Evolutionary conservation across 768 basidiomycete species (phyloP).

Genomic region (Pluteus cervinus): DNA sequence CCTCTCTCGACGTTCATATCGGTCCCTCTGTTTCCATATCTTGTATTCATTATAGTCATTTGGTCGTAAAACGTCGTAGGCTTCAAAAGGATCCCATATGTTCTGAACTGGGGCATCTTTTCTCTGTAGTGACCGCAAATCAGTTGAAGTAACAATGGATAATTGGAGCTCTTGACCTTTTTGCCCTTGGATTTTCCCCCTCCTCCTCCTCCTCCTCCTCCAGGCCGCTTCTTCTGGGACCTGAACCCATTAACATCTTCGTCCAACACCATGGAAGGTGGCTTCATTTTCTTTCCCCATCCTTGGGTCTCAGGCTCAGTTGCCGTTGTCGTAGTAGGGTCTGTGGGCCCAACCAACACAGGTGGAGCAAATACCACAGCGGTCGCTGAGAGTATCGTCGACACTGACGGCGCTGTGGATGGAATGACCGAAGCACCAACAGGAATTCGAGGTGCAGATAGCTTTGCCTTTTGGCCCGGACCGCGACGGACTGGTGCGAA

Average conservation of each 20-base stretch:
- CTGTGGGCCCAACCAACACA: conserved; percentile 37
- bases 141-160: conserved; percentile 2
- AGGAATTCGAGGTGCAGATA: conserved; percentile 44
- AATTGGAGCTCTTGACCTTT: conserved; percentile 39
- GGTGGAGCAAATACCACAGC: conserved; percentile 73
- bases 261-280: conserved; percentile 85
- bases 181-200: conserved; percentile 57
- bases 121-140: conserved; percentile 34
- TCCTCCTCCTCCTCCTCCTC: conserved; percentile 43
- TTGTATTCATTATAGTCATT: conserved; percentile 91
- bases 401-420: conserved; percentile 21
- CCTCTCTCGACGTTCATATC: conserved; percentile 66
- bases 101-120: conserved; percentile 46
- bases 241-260: conserved; percentile 87
- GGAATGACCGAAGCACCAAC: conserved; percentile 57
- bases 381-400: conserved; percentile 37
- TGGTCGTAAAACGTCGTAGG: conserved; percentile 76
- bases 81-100: conserved; percentile 75
- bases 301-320: conserved; percentile 41
- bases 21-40: conserved; percentile 68
- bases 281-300: conserved; percentile 88
- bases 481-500: conserved; percentile 78
- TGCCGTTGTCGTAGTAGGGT: conserved; percentile 16
- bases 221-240: conserved; percentile 46
- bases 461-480: conserved; percentile 53